Conservation (phyloP, 2,329 filamentous ascomycete species). For the Alternaria atra region DNA sequence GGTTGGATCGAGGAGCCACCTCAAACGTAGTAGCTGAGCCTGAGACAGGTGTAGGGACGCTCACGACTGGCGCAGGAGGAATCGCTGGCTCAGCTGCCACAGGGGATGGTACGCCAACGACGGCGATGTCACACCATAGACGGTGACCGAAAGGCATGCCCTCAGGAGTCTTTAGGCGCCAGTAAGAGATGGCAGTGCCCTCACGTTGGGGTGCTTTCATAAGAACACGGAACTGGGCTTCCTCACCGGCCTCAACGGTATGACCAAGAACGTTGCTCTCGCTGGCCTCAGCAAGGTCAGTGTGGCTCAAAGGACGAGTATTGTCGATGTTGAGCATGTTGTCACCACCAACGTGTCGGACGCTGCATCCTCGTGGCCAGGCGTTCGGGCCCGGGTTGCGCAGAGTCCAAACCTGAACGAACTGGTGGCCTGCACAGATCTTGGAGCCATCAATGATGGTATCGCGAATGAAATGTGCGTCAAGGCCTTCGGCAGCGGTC, state of each 20-base stretch:
- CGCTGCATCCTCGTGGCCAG: conserved; percentile 90
- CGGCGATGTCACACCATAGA: conserved; percentile 91
- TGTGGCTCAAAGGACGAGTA: conserved; percentile 77
- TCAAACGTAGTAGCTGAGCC: conserved; percentile 21
- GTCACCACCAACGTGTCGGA: conserved; percentile 92
- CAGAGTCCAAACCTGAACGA: conserved; percentile 91
- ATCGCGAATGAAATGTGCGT: conserved; percentile 79
- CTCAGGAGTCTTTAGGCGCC: conserved; percentile 85
- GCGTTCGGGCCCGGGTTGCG: conserved; percentile 79
- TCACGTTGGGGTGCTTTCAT: conserved; percentile 81
- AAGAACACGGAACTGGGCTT: conserved; percentile 81
- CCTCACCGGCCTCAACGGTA: conserved; percentile 75
- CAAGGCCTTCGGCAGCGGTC: conserved; percentile 53
- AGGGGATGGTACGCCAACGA: conserved; percentile 53
- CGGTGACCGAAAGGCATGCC: conserved; percentile 89
- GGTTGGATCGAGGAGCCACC: conserved; percentile 24
- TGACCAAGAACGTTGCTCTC: conserved; percentile 81
- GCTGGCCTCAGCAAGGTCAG: conserved; percentile 78
- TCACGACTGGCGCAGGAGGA: not conserved
- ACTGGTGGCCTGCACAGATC: conserved; percentile 74
- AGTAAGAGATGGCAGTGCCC: conserved; percentile 91
- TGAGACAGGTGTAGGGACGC: conserved; percentile 11
- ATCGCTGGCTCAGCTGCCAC: not conserved
- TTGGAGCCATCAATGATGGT: conserved; percentile 79
- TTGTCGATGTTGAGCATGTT: conserved; percentile 94